phyloP scores from a whole-genome alignment of 2,329 filamentous ascomycete species.

The Ophiocordyceps camponoti-leonardi region DNA sequence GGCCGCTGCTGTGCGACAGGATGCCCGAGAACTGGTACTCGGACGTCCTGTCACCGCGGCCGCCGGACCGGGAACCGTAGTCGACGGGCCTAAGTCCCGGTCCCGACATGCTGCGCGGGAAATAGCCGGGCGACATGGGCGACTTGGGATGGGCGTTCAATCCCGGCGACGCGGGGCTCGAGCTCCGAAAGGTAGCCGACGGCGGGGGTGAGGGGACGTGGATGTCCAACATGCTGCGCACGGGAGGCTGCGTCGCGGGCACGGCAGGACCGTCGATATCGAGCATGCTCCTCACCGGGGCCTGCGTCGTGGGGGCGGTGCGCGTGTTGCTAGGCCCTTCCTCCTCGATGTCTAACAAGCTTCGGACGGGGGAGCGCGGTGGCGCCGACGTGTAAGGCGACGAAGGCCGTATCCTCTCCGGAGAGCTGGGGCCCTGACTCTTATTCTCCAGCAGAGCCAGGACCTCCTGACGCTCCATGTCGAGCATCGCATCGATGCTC shows the following conservation, averaged over 20 bases:
- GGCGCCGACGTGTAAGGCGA: constrained; percentile 33
- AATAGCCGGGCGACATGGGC: constrained; percentile 5
- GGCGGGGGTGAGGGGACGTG: constrained; percentile 18
- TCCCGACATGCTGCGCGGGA: constrained; percentile 38
- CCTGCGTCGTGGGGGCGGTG: constrained; percentile 23
- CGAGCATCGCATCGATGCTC: constrained; percentile 61
- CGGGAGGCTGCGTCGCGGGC: constrained; percentile 18
- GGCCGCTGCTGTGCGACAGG: constrained; percentile 31
- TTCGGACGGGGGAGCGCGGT: constrained; percentile 50
- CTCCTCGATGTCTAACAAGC: constrained; percentile 44
- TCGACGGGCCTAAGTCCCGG: constrained; percentile 27
- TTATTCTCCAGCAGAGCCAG: constrained; percentile 48
- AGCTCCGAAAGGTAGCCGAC: constrained; percentile 11
- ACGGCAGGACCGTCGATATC: constrained; percentile 30
- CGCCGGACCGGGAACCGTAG: constrained; percentile 19
- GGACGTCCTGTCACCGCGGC: constrained; percentile 24
- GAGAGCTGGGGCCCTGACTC: constrained; percentile 13
- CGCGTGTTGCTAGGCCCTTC: constrained; percentile 6
- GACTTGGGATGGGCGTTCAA: constrained; percentile 5
- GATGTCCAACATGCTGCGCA: constrained; percentile 36
- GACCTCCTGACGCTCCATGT: constrained; percentile 61
- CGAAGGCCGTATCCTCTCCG: constrained; percentile 24
- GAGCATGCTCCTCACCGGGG: constrained; percentile 48
- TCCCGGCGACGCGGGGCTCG: constrained; percentile 16
- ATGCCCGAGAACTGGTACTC: constrained; percentile 47